A percentile compares a stretch with the other conserved stretches of the same genome.
These are phyloP conservation scores for Gardenia jasminoides DNA, from an alignment of 257 asterid genomes.

Conservation along the genomic window DNA sequence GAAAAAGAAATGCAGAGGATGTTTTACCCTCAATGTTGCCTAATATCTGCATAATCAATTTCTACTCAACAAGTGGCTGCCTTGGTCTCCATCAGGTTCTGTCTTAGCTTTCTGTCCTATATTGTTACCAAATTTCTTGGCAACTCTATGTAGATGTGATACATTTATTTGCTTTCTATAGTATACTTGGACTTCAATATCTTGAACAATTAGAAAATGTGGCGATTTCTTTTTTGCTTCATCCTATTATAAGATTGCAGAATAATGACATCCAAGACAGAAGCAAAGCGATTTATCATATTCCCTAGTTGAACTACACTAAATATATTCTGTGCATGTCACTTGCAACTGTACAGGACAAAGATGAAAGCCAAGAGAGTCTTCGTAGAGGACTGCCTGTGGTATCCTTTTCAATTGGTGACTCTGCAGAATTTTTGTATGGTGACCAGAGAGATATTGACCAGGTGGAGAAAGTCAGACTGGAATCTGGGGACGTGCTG, in stretches of 20 bases:
- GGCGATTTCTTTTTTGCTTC: neutral
- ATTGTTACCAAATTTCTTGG: neutral
- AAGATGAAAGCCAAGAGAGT: slow-evolving; percentile 72
- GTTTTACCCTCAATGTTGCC: slow-evolving; percentile 66
- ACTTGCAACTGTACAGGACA: slow-evolving; percentile 47
- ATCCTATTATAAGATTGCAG: neutral
- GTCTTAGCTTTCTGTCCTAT: neutral
- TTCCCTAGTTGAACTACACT: neutral
- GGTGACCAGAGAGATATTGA: slow-evolving; percentile 52
- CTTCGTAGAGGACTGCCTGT: slow-evolving; percentile 59
- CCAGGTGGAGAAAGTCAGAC: slow-evolving; percentile 37
- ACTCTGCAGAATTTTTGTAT: slow-evolving; percentile 62
- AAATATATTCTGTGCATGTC: neutral
- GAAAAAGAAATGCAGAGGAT: slow-evolving; percentile 30
- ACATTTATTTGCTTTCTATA: neutral
- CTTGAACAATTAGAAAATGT: too few relatives aligned
- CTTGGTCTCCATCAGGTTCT: slow-evolving; percentile 87
- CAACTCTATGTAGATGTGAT: too few relatives aligned
- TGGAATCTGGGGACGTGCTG: slow-evolving; percentile 82
- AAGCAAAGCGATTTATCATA: neutral
- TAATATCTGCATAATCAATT: slow-evolving; percentile 68
- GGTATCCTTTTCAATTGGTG: slow-evolving; percentile 85
- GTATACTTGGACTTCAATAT: too few relatives aligned
- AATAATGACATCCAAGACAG: neutral
- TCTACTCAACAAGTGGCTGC: slow-evolving; percentile 54